Conservation (phyloP, 2,329 filamentous ascomycete genomes). For the Microdochium paspali region DNA sequence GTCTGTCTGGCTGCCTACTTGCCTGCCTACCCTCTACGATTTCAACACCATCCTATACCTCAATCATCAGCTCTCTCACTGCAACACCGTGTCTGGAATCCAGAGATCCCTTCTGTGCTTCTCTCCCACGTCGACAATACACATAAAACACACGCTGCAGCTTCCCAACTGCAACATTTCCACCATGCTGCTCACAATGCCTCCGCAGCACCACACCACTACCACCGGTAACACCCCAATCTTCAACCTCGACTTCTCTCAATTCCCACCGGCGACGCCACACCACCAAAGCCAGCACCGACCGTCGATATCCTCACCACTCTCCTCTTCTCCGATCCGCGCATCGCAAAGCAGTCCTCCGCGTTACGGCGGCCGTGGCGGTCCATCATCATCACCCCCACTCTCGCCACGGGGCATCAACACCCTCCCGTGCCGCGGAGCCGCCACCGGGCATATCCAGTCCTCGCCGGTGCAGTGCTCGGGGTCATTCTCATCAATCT, state of each 20-base stretch:
- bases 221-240: slow-evolving; percentile 20
- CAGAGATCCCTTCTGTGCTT: no score
- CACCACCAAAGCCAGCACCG: slow-evolving; percentile 25
- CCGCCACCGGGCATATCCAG: slow-evolving; percentile 14
- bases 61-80: no score
- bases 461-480: slow-evolving; percentile 23
- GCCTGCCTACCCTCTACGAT: no score
- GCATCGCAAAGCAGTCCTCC: slow-evolving; percentile 29
- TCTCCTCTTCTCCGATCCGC: slow-evolving; percentile 50
- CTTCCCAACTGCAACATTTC: not conserved
- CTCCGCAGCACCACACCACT: slow-evolving; percentile 3
- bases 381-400: slow-evolving; percentile 16
- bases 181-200: slow-evolving; percentile 25
- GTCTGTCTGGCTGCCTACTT: not conserved
- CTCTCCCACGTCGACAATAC: no score
- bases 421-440: slow-evolving; percentile 24
- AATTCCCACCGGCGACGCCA: not conserved
- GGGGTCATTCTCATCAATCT: slow-evolving; percentile 8
- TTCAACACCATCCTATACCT: no score
- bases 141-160: not conserved
- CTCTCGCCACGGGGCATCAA: slow-evolving; percentile 34
- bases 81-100: no score
- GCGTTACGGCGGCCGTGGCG: not conserved
- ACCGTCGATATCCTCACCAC: slow-evolving; percentile 42
- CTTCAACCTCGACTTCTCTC: slow-evolving; percentile 26